These are phyloP conservation scores for Aureobasidium sp. DNA, from an alignment of 2,329 filamentous ascomycete genomes.

Conservation along the genomic window DNA sequence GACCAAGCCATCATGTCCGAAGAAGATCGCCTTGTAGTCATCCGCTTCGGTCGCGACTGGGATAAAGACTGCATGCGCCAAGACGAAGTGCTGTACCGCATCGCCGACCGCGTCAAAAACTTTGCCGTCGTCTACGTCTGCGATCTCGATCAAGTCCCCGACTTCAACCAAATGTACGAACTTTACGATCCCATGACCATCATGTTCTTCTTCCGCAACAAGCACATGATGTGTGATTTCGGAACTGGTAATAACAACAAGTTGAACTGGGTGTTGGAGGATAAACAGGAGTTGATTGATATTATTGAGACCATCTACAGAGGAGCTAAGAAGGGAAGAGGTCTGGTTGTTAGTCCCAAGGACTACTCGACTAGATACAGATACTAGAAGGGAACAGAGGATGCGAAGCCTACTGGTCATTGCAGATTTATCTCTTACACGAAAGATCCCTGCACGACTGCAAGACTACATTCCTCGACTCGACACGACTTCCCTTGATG, in stretches of 20 bases:
- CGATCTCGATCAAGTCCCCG: slow-evolving; percentile 82
- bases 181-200: slow-evolving; percentile 79
- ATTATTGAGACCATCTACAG: slow-evolving; percentile 97
- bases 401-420: neutral
- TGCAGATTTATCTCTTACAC: neutral
- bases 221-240: slow-evolving; percentile 98
- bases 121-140: slow-evolving; percentile 90
- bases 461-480: neutral
- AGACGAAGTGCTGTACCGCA: slow-evolving; percentile 91
- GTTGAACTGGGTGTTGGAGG: slow-evolving; percentile 90
- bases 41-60: slow-evolving; percentile 84
- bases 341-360: slow-evolving; percentile 94
- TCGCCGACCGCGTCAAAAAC: slow-evolving; percentile 89
- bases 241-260: slow-evolving; percentile 99
- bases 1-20: slow-evolving; percentile 90
- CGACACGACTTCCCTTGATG: neutral
- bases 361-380: slow-evolving; percentile 67
- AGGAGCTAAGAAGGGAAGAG: slow-evolving; percentile 95
- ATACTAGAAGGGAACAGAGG: slow-evolving; percentile 41
- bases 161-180: slow-evolving; percentile 94
- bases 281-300: slow-evolving; percentile 97
- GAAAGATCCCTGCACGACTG: neutral
- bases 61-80: slow-evolving; percentile 75
- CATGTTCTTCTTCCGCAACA: slow-evolving; percentile 98
- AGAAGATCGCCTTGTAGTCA: slow-evolving; percentile 87